Conservation (phyloP, 352 stramenopile species). For the Phytopythium delawarense region DNA sequence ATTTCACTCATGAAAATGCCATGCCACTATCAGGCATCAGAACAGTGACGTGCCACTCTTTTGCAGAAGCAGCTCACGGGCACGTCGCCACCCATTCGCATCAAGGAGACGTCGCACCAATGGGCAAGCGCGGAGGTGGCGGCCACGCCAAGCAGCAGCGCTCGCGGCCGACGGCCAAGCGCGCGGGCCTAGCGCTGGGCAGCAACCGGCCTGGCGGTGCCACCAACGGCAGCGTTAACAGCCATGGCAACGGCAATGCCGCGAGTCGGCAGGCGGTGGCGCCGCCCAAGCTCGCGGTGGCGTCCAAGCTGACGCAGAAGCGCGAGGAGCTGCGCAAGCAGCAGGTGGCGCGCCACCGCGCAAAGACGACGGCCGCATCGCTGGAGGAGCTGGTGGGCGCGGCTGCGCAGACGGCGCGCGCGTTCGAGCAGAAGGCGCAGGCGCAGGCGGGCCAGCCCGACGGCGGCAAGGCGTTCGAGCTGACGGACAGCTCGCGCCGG, state of each 20-base stretch:
- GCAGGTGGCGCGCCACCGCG: conserved; percentile 40
- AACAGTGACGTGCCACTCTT: neutral
- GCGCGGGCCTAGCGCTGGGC: conserved; percentile 17
- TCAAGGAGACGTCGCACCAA: neutral
- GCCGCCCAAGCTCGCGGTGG: conserved; percentile 44
- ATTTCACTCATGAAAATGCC: neutral
- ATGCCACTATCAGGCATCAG: neutral
- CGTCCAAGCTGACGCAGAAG: conserved; percentile 51
- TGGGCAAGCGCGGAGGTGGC: conserved; percentile 6
- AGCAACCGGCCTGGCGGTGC: neutral
- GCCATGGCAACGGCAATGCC: conserved; percentile 21
- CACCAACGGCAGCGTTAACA: neutral
- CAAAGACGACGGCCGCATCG: conserved; percentile 25
- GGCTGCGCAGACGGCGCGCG: conserved; percentile 32
- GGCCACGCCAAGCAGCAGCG: conserved; percentile 15
- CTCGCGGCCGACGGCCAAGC: conserved; percentile 23
- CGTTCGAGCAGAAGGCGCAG: conserved; percentile 34
- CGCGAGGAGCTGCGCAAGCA: conserved; percentile 58
- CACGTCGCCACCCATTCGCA: conserved; percentile 4
- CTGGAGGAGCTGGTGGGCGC: conserved; percentile 50
- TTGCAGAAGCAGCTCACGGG: too few species aligned
- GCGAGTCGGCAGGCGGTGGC: conserved; percentile 12
- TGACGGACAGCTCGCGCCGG: conserved; percentile 82
- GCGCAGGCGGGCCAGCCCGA: conserved; percentile 10
- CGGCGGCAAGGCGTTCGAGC: conserved; percentile 16